Conservation (phyloP, 2,329 filamentous ascomycete species). For the Fusarium torreyae region DNA sequence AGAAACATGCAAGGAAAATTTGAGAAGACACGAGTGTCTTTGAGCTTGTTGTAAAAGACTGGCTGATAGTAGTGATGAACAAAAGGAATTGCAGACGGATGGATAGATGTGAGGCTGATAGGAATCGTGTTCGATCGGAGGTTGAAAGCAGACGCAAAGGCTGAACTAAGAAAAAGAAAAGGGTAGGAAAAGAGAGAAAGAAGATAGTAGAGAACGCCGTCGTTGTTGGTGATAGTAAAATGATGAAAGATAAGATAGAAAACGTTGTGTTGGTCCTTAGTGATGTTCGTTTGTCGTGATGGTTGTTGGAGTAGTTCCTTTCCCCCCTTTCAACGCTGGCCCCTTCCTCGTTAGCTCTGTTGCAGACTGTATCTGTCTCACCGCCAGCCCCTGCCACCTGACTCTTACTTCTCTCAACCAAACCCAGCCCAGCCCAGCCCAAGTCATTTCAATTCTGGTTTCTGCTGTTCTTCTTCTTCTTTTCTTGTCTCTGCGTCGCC, state of each 20-base stretch:
- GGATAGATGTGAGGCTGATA: constrained; percentile 6
- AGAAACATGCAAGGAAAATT: constrained; percentile 4
- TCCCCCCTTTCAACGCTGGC: constrained; percentile 18
- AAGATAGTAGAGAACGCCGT: constrained; percentile 9
- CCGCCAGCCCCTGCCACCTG: constrained; percentile 30
- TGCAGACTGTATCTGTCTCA: constrained; percentile 26
- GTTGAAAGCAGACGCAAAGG: constrained; percentile 8
- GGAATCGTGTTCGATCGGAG: constrained; percentile 3
- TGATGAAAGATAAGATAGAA: neutral
- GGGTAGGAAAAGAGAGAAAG: constrained; percentile 3
- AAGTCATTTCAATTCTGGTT: neutral
- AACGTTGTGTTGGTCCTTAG: neutral
- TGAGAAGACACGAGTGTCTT: constrained; percentile 2
- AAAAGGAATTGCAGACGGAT: constrained; percentile 14
- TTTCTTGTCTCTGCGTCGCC: constrained; percentile 7
- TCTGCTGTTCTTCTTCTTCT: neutral
- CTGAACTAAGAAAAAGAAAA: constrained; percentile 6
- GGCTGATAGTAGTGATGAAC: constrained; percentile 1
- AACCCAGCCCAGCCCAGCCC: neutral
- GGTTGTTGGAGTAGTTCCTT: constrained; percentile 6
- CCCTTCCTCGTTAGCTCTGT: constrained; percentile 17
- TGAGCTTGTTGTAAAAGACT: neutral
- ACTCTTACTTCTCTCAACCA: constrained; percentile 5
- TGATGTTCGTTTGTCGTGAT: constrained; percentile 33
- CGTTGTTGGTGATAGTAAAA: constrained; percentile 1